Conservation (phyloP, 2,329 filamentous ascomycete species). For the Gnomoniopsis smithogilvyi region DNA sequence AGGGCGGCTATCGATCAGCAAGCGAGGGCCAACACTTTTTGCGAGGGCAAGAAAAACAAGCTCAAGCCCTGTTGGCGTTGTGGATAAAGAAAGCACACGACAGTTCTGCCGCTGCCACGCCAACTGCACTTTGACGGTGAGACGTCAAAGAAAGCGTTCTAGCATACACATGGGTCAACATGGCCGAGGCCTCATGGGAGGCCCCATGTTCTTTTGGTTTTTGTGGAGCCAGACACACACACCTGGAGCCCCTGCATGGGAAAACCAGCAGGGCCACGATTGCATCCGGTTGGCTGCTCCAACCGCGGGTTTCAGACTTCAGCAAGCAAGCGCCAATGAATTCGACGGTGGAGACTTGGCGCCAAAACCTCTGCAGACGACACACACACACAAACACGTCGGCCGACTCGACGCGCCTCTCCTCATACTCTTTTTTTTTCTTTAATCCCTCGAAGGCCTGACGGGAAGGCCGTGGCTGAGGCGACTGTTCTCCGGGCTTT, state of each 20-base stretch:
- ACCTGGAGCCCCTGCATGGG: not conserved
- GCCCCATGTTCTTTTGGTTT: too few species aligned
- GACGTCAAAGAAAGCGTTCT: not conserved
- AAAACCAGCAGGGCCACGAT: not conserved
- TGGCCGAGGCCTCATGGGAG: too few species aligned
- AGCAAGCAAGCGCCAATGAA: constrained; percentile 1
- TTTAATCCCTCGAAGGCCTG: not conserved
- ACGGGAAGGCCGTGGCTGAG: not conserved
- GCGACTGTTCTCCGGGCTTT: not conserved
- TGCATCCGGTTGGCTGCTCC: not conserved
- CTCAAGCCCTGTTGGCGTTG: not conserved
- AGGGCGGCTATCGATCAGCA: not conserved
- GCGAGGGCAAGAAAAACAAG: not conserved
- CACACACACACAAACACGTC: not conserved
- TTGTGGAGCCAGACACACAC: too few species aligned
- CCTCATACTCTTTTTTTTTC: not conserved
- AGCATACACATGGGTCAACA: too few species aligned
- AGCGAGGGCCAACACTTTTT: not conserved
- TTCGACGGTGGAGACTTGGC: not conserved
- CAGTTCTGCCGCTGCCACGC: not conserved
- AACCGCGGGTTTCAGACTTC: constrained; percentile 2
- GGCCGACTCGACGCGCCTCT: not conserved
- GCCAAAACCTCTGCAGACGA: not conserved
- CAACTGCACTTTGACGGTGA: not conserved
- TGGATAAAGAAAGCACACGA: not conserved